Conservation (phyloP, 2,329 filamentous ascomycete species). For the Myrmaecium sp. region DNA sequence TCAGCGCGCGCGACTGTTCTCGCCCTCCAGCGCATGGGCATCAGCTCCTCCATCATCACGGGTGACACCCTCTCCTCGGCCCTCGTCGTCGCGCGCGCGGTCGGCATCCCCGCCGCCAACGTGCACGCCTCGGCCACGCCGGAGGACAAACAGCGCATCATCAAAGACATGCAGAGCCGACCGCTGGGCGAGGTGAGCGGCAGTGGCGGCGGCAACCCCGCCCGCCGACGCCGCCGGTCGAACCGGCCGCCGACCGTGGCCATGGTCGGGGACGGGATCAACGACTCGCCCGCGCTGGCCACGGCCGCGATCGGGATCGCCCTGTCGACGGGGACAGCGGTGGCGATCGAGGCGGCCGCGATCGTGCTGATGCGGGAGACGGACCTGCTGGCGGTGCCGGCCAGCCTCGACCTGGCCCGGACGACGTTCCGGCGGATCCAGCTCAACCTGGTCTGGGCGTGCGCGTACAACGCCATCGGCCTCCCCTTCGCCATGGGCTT, state of each 20-base stretch:
- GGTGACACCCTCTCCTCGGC: constrained; percentile 81
- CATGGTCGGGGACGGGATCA: constrained; percentile 96
- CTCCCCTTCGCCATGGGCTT: constrained; percentile 94
- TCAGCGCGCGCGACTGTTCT: constrained; percentile 66
- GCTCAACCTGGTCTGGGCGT: constrained; percentile 83
- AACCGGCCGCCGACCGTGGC: constrained; percentile 63
- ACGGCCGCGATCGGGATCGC: constrained; percentile 89
- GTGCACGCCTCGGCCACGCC: constrained; percentile 82
- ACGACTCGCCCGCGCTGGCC: constrained; percentile 87
- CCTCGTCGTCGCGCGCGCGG: constrained; percentile 60
- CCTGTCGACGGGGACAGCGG: constrained; percentile 81
- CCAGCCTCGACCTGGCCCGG: constrained; percentile 63
- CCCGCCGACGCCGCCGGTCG: constrained; percentile 3
- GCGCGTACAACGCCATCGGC: constrained; percentile 79
- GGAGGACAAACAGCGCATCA: constrained; percentile 75
- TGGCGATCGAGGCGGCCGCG: constrained; percentile 93
- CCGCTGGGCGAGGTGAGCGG: constrained; percentile 1
- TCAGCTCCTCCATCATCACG: constrained; percentile 82
- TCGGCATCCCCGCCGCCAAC: constrained; percentile 60
- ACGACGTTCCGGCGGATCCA: constrained; percentile 88
- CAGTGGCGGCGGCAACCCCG: constrained; percentile 2
- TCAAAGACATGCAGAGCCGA: constrained; percentile 55
- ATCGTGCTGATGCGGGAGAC: constrained; percentile 89
- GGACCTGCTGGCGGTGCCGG: constrained; percentile 84
- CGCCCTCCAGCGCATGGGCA: constrained; percentile 68